Base-by-base conservation (phyloP, 352 stramenopile genomes). In the Globisporangium nagaii region DNA sequence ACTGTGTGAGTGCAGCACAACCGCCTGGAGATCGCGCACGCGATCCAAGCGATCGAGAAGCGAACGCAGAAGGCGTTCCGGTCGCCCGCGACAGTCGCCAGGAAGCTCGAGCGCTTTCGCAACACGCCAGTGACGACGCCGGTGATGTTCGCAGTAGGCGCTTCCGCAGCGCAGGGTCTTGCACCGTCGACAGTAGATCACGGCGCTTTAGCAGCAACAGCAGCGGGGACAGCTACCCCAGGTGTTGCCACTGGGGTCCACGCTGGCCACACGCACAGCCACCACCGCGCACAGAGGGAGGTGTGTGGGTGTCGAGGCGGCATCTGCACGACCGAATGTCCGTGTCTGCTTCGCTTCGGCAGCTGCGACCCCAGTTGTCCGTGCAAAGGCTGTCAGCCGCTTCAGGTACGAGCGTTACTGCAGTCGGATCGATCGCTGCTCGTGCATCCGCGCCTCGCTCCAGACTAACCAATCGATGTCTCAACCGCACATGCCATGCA, bases 21-120 rank as follows among this genome's bases (percentile, higher is more conserved):
- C 42, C 62, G 69, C 34, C 35, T 66, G 20, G 75, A 88, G 57
- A 79, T 86, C 56, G 73, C 66, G 4, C 69, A 80, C 25, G 73
- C 75, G 27, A 72, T 83, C 30, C 65, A 84, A 28, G 57, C 54
- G 27, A 75, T 85, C 53, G 71, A 86, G 53, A 79, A 78, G 40
- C 67, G 73, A 15, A 72, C 59, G 13, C 71, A 87, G 39, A 85
- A 77, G 58, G 57, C 56, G 44, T 75, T 71, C 42, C 65, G 68
- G 8, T 73, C 72, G 27, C 67, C 72, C 4, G 31, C 70, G 8
- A 46, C 62, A 5, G 48, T 55, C 19, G 41, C 59, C 3, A 66
- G 37, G 45, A 65, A 70, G 42, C 46, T 65, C 15, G 60, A 67
- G 27, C 60, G 48, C 24, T 39, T 68, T 15, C 65, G 59, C 7